Conservation (phyloP, 805 yeast genomes). For the Wickerhamomyces ciferrii region DNA sequence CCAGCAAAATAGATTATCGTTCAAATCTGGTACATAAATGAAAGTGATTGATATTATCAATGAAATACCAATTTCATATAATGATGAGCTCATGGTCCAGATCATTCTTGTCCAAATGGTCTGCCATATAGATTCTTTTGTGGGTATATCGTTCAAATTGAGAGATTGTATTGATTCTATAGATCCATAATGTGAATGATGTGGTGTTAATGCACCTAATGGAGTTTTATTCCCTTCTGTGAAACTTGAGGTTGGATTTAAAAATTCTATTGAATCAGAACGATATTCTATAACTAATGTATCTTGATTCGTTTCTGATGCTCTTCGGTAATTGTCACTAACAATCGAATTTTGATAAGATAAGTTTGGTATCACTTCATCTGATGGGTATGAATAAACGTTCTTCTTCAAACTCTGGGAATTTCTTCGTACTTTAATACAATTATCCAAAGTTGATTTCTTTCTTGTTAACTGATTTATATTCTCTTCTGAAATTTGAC, state of each 20-base stretch:
- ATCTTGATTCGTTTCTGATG: constrained; percentile 3
- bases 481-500: constrained; percentile 5
- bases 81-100: constrained; percentile 9
- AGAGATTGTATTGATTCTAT: background rate
- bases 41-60: constrained; percentile 32
- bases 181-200: constrained; percentile 8
- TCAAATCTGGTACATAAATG: constrained; percentile 33
- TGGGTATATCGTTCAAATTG: background rate
- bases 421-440: constrained; percentile 28
- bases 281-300: constrained; percentile 7
- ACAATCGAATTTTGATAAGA: background rate
- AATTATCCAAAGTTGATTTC: constrained; percentile 29
- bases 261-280: constrained; percentile 10
- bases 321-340: background rate
- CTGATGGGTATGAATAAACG: constrained; percentile 3
- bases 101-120: background rate
- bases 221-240: constrained; percentile 2
- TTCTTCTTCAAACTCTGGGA: constrained; percentile 11
- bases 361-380: background rate
- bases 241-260: constrained; percentile 1
- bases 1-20: constrained; percentile 22
- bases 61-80: constrained; percentile 27
- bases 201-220: constrained; percentile 2
- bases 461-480: constrained; percentile 19
- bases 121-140: background rate